Base-by-base conservation (phyloP, 1,284 basidiomycete genomes). In the Mycena sp. region DNA sequence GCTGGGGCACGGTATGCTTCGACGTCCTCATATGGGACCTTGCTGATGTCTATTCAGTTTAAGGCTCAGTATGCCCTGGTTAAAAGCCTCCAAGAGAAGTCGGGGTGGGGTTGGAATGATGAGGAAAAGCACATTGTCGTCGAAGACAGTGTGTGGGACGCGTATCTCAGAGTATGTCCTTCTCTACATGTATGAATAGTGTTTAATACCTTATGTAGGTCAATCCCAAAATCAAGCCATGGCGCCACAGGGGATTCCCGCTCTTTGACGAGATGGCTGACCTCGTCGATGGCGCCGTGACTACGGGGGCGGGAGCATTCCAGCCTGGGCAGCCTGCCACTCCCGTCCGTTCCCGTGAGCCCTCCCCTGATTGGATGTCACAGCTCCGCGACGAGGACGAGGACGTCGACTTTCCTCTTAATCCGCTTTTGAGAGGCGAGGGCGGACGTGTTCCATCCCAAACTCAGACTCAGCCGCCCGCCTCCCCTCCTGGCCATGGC, bases 201-300 rank as follows among this genome's bases (percentile, higher is more conserved):
- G n/a, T 16, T 30, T 43, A 16, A 29, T 26, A 14, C 12, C 26
- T 11, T 6, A 19, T 30, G 11, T 19, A 43, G 53, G 45, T 35
- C 25, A 32, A 35, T 32, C 19, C n/a, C 28, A 55, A 55, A 30
- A 17, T 26, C 3, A 11, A 12, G 2, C 1, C 1, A 17, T 46
- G 46, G 46, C 45, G 45, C 44, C 19, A 16, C 56, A 40, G 43
- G 54, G 16, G 23, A 17, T 58, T 41, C 44, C 56, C 48, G 10
- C 28, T 50, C 26, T 58, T 38, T n/a, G 46, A 59, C 23, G 48
- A 59, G 19, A 59, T 59, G 57, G 37, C 48, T 1, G 23, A 51
- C 9, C 49, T 59, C 23, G 26, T 59, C 4, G 57, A 51, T 19
- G 57, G 57, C 12, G 35, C 37, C 0, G 41, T 52, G 1, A 48